Evolutionary conservation across 2,329 filamentous ascomycete genomes (phyloP), one percentile per base, ranked within the genome.

Genomic region (Colletotrichum camelliae): DNA sequence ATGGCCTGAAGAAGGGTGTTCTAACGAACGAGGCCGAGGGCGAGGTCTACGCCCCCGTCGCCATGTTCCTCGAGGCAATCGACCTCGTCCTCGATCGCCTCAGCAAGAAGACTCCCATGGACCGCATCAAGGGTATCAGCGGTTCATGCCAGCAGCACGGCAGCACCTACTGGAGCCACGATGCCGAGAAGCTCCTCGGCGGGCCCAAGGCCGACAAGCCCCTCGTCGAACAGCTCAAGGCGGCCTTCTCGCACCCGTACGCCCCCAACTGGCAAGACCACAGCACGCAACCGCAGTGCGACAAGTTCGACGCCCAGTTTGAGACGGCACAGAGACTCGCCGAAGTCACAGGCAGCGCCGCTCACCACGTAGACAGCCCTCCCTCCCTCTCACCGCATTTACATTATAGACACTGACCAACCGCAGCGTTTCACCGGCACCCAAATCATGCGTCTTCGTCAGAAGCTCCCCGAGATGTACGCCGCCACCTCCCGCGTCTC

Each of bases 251-350:
- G 18, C 94, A 97, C 83, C 93, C 94, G 6, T 96, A 93, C 86
- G 96, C 95, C 78, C 97, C 97, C 9, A 99, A 98, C 84, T 99
- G 97, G 97, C 97, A 98, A 86, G 97, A 99, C 84, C 94, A 96
- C 77, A 98, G 96, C 86, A 98, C 97, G 3, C 96, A 98, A 86
- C 89, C 89, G 79, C 95, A 99, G 86, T 98, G 96, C 82, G 96
- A 98, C 83, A 89, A 91, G 77, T 98, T 98, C 82, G 96, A 98
- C 83, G 89, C 87, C 7, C 87, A 88, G 69, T 86, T 98, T 9
- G 94, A 94, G 1, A 88, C 88, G 8, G 88, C 91, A 4, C 89
- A 93, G 80, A 89, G 89, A 77, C 86, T 99, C 79, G 97, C 97
- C 0, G 85, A 93, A 68, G 92, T 91, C 24, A 98, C 97, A 12